These are phyloP conservation scores for Niebla homalea DNA, from an alignment of 495 filamentous ascomycete genomes.

Conservation along the genomic window DNA sequence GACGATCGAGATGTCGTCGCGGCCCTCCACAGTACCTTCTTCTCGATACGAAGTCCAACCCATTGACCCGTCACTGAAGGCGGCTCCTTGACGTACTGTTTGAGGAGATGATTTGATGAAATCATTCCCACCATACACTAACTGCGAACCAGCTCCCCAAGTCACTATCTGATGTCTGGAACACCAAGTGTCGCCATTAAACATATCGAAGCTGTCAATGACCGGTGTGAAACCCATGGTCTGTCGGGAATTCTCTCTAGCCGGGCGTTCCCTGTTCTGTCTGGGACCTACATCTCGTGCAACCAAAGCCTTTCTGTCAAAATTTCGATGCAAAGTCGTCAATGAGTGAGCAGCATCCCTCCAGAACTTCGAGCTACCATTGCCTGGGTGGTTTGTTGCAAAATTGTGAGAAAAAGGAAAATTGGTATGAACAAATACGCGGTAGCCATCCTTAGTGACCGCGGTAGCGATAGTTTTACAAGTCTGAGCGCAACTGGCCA, in stretches of 20 bases:
- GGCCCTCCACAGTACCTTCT: constrained; percentile 36
- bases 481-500: constrained; percentile 36
- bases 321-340: constrained; percentile 43
- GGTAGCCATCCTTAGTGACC: constrained; percentile 41
- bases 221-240: constrained; percentile 52
- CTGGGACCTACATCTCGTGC: constrained; percentile 38
- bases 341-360: constrained; percentile 42
- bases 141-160: constrained; percentile 48
- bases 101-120: not conserved
- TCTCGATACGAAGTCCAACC: constrained; percentile 42
- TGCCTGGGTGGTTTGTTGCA: not conserved
- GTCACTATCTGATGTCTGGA: constrained; percentile 43
- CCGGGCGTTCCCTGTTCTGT: not conserved
- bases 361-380: constrained; percentile 22
- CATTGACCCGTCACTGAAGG: constrained; percentile 11
- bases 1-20: constrained; percentile 49
- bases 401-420: constrained; percentile 32
- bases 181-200: constrained; percentile 37
- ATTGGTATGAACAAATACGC: constrained; percentile 39
- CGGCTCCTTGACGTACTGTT: not conserved
- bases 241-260: constrained; percentile 29
- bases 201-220: constrained; percentile 47
- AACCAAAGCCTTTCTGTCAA: constrained; percentile 45
- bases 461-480: constrained; percentile 37
- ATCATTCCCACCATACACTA: constrained; percentile 34